These are phyloP conservation scores for Aspergillus taichungensis DNA, from an alignment of 495 filamentous ascomycete genomes.

Conservation along the genomic window DNA sequence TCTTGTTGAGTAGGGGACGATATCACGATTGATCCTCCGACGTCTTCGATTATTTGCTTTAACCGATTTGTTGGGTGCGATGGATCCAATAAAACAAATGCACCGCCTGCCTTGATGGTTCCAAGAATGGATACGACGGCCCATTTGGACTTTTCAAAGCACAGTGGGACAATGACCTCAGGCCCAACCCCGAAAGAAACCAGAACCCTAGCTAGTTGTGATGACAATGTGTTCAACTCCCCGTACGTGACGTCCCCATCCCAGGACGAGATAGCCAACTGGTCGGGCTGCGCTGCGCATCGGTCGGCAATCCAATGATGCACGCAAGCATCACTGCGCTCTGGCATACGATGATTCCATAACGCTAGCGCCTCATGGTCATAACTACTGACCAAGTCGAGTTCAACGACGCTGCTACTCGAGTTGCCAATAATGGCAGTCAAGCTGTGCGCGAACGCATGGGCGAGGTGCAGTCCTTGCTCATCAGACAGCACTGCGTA, in stretches of 20 bases:
- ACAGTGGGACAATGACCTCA: slow-evolving; percentile 24
- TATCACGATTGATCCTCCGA: no score
- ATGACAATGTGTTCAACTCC: slow-evolving; percentile 21
- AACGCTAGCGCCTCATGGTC: slow-evolving; percentile 11
- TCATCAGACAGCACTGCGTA: no score
- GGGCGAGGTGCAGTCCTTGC: no score
- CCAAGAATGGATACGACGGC: neutral
- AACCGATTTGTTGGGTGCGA: slow-evolving; percentile 35
- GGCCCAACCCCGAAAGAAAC: slow-evolving; percentile 15
- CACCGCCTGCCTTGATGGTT: neutral
- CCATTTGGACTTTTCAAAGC: slow-evolving; percentile 30
- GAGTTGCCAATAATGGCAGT: no score
- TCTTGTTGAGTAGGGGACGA: no score
- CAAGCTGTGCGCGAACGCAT: no score
- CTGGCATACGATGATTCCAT: slow-evolving; percentile 23
- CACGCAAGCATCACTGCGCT: slow-evolving; percentile 14
- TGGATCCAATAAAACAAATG: slow-evolving; percentile 35
- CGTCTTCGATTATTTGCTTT: no score
- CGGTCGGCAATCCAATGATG: slow-evolving; percentile 22
- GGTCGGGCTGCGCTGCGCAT: slow-evolving; percentile 7
- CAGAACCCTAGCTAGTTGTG: slow-evolving; percentile 20
- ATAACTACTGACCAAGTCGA: slow-evolving; percentile 5
- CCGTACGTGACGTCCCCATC: slow-evolving; percentile 19
- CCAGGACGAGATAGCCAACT: slow-evolving; percentile 15
- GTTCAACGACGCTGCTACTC: neutral